Evolutionary conservation across 2,329 filamentous ascomycete genomes (phyloP).

Genomic region (Aspergillus thermomutatus): DNA sequence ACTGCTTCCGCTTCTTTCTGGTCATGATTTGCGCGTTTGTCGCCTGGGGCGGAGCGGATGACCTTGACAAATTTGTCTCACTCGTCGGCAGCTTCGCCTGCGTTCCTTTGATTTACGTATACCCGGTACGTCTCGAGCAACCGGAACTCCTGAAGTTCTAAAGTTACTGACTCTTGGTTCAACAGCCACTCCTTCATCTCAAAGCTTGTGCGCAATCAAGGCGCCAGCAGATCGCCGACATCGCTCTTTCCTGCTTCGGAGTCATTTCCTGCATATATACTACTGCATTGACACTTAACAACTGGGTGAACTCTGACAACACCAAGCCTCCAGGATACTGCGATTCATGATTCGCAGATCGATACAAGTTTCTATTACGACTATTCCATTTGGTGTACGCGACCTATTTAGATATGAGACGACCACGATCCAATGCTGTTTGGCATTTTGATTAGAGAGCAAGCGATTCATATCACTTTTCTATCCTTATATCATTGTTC

Average conservation of each 20-base stretch:
- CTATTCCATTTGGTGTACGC: background rate
- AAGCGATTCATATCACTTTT: background rate
- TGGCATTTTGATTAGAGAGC: background rate
- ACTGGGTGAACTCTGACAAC: slow-evolving; percentile 68
- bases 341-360: slow-evolving; percentile 39
- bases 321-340: slow-evolving; percentile 61
- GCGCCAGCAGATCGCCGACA: slow-evolving; percentile 67
- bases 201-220: slow-evolving; percentile 69
- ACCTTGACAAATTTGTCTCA: slow-evolving; percentile 96
- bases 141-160: background rate
- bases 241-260: slow-evolving; percentile 76
- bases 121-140: slow-evolving; percentile 69
- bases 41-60: slow-evolving; percentile 86
- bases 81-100: slow-evolving; percentile 97
- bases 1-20: slow-evolving; percentile 89
- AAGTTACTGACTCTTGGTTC: slow-evolving; percentile 5
- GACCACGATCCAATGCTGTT: background rate
- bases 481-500: background rate
- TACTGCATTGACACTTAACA: slow-evolving; percentile 77
- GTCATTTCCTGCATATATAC: slow-evolving; percentile 88
- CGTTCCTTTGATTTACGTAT: slow-evolving; percentile 94
- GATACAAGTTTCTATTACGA: background rate
- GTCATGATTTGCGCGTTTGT: slow-evolving; percentile 82
- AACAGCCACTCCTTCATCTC: slow-evolving; percentile 83
- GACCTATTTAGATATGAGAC: slow-evolving; percentile 1